Conservation (phyloP, 441 rosid genomes). For the Adansonia rubrostipa region DNA sequence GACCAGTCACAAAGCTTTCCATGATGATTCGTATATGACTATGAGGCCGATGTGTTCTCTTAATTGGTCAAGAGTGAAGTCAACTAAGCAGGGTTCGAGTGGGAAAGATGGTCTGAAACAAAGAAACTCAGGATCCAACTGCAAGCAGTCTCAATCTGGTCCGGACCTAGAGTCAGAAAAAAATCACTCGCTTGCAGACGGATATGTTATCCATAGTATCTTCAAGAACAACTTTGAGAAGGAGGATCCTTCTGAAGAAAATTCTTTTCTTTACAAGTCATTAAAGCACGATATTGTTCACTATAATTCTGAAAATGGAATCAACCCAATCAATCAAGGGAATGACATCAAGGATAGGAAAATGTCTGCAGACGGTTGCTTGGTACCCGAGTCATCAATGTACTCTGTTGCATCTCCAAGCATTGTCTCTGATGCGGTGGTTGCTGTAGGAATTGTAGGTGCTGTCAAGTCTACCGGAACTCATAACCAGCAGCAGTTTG, state of each 20-base stretch:
- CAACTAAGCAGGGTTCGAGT: conserved; percentile 22
- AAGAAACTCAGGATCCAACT: conserved; percentile 25
- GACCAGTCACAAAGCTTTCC: conserved; percentile 24
- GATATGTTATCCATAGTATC: conserved; percentile 14
- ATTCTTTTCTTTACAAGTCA: conserved; percentile 13
- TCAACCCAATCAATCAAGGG: background rate
- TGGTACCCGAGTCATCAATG: background rate
- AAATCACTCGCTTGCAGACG: background rate
- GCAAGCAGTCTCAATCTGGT: conserved; percentile 24
- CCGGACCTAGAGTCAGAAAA: conserved; percentile 18
- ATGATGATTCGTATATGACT: conserved; percentile 16
- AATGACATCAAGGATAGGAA: conserved; percentile 4
- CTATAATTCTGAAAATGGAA: conserved; percentile 5
- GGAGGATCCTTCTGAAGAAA: conserved; percentile 22
- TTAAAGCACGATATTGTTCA: background rate
- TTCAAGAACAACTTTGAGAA: conserved; percentile 22
- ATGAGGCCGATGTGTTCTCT: conserved; percentile 24
- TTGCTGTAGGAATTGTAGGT: conserved; percentile 3
- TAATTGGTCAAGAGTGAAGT: conserved; percentile 20
- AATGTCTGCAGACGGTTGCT: conserved; percentile 5
- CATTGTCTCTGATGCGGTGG: conserved; percentile 16
- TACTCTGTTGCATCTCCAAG: background rate
- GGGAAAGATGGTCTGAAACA: conserved; percentile 28
- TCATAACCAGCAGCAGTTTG: conserved; percentile 26
- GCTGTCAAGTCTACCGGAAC: conserved; percentile 18